A percentile compares a stretch with the other conserved stretches of the same genome.
These are phyloP conservation scores for Eimeria acervulina DNA, from an alignment of 169 alveolate species.

Conservation along the genomic window DNA sequence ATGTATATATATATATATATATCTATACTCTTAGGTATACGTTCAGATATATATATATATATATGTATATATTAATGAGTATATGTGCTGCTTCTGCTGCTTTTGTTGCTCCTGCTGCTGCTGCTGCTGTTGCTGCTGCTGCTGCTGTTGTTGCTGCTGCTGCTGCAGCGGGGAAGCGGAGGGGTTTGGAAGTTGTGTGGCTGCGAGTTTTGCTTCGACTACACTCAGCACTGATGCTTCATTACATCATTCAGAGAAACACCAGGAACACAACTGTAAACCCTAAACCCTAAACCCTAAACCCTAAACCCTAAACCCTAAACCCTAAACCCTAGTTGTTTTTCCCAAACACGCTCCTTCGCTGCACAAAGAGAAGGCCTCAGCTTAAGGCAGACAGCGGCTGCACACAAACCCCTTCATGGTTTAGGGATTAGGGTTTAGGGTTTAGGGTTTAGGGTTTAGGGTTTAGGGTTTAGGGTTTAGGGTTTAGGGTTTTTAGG, in stretches of 20 bases:
- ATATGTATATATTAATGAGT: too few species aligned
- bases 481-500: too few species aligned
- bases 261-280: constrained; percentile 25
- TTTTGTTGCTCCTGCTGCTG: background rate
- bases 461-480: background rate
- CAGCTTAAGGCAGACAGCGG: background rate
- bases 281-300: constrained; percentile 33
- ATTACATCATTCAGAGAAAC: background rate
- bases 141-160: background rate
- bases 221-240: constrained; percentile 26
- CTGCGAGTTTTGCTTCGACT: background rate
- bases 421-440: background rate
- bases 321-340: background rate
- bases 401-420: background rate
- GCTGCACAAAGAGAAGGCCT: background rate
- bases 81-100: background rate
- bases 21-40: too few species aligned
- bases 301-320: constrained; percentile 19
- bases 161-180: background rate
- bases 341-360: background rate
- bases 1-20: too few species aligned
- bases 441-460: background rate
- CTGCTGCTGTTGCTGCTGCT: background rate
- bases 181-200: background rate
- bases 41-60: too few species aligned